These are phyloP conservation scores for Mycena vulgaris DNA, from an alignment of 768 basidiomycete species.

Conservation along the genomic window DNA sequence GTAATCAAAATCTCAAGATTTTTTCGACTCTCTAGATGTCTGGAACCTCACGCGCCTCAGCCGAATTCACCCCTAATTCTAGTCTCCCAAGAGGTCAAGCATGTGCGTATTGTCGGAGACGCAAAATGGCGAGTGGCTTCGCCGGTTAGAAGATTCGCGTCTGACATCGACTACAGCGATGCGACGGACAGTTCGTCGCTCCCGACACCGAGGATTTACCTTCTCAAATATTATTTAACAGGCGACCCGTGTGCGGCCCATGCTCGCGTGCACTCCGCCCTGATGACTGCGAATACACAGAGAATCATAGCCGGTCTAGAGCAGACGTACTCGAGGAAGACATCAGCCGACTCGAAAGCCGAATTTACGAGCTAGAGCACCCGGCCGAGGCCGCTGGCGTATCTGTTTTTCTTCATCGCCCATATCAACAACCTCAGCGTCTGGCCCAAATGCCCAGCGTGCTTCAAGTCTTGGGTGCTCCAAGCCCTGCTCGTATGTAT, in stretches of 20 bases:
- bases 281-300: conserved; percentile 64
- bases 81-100: conserved; percentile 10
- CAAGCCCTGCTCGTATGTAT: not conserved
- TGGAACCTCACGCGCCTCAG: not conserved
- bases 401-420: conserved; percentile 42
- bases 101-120: conserved; percentile 14
- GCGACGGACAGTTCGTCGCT: conserved; percentile 32
- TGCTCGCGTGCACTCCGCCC: conserved; percentile 51
- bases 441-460: not conserved
- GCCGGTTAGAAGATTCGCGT: no score
- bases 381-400: conserved; percentile 33
- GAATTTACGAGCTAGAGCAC: conserved; percentile 53
- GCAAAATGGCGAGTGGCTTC: conserved; percentile 24
- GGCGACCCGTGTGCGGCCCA: conserved; percentile 57
- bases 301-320: conserved; percentile 53
- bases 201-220: no score
- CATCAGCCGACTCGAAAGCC: conserved; percentile 51
- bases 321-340: conserved; percentile 59
- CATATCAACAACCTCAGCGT: conserved; percentile 39
- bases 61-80: not conserved
- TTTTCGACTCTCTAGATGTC: no score
- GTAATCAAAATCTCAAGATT: no score
- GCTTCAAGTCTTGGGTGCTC: not conserved
- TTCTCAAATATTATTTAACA: not conserved
- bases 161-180: conserved; percentile 6